Evolutionary conservation across 2,329 filamentous ascomycete species (phyloP), one percentile per base, ranked within the genome.

Genomic region (Phaeosphaeriaceae sp.): DNA sequence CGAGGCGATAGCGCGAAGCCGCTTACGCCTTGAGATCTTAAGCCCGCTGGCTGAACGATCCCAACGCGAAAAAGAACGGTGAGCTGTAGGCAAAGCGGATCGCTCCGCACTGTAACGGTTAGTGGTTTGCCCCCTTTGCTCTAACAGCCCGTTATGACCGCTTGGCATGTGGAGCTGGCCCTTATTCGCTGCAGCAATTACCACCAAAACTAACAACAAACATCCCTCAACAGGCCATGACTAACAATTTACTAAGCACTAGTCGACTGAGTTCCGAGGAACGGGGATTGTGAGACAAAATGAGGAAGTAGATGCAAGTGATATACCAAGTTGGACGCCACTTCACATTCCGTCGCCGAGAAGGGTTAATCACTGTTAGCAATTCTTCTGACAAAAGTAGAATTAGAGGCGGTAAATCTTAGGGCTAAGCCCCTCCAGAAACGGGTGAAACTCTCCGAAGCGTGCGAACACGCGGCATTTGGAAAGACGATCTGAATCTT

Each of bases 71-170:
- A 50, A 56, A 46, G 58, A 54, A 54, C 41, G 40, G 48, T 58
- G 52, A 58, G 46, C 49, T 58, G 54, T 56, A 55, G 44, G 57
- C 54, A 57, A 41, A 56, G 53, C 66, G 63, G 62, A 63, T 70
- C 62, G 61, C 62, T 64, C 66, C 67, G 65, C 62, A 59, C 61
- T 50, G 61, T 51, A 60, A 58, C 54, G 50, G 51, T 53, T 55
- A 56, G 52, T 52, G 52, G 50, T 50, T 60, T 59, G 39, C 54
- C 53, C 56, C 53, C 57, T 61, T 64, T 58, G 63, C 56, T 52
- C 41, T 21, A 35, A 28, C 23, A 48, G 52, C 39, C 49, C 46
- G 46, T 52, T 39, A 52, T 48, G 55, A 59, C 50, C 48, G 43
- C 56, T 66, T 66, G 61, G 59, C 60, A 11, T 26, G 7, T 26